Evolutionary conservation across 345 rosid species (phyloP), one percentile per base, ranked within the genome.

Genomic region (Populus euphratica): DNA sequence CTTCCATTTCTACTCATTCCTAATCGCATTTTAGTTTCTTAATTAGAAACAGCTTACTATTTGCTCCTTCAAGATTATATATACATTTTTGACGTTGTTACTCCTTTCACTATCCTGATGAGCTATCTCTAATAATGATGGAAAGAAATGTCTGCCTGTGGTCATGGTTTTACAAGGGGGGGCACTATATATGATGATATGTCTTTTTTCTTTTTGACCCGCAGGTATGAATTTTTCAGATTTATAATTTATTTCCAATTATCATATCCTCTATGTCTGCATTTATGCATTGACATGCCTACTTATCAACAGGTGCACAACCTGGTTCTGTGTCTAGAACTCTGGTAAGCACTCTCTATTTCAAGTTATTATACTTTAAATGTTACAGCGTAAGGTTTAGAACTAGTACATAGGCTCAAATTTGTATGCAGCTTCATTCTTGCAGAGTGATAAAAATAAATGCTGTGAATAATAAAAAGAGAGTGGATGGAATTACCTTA

Each of bases 401-500:
- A 49, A n/a, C 33, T 38, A 38, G 41, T 14, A 47, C 33, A 6
- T 54, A 27, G 18, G 61, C 17, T 73, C 50, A 13, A 59, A 20
- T 39, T 16, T 29, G n/a, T 23, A 49, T 0, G 6, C 8, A 16
- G 39, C 2, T 17, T 27, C 7, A 18, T 18, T 27, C 52, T 14
- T 59, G 5, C 5, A n/a, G 13, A 56, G 14, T 59, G 2, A 11
- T n/a, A 59, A 59, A 59, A 59, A 59, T n/a, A 59, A 23, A 59
- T n/a, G 5, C 27, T 59, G 29, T 10, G 3, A 56, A n/a, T 18
- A n/a, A 39, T 21, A 49, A 68, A 33, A 25, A 47, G 56, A 62
- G 17, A 39, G 18, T 25, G 29, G 13, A 74, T 10, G 68, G 50
- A 54, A 54, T 77, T 78, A 84, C 86, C 86, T 84, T 84, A 2